phyloP scores from a whole-genome alignment of 2,329 filamentous ascomycete genomes.

The Elsinoe fawcettii region DNA sequence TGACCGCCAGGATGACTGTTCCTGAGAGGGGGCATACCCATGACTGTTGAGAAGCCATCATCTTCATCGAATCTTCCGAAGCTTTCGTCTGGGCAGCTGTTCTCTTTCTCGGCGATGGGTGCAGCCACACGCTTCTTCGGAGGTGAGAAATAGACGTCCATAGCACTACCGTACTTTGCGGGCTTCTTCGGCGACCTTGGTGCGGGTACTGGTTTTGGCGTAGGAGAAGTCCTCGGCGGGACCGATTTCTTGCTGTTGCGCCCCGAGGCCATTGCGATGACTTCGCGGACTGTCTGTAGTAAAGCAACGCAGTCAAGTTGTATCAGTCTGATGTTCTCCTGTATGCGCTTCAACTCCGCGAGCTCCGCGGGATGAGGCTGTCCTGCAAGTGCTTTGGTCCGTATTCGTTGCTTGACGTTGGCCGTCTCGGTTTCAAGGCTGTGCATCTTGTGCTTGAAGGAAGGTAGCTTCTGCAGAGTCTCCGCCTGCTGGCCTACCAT shows the following conservation, averaged over 20 bases:
- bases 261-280: neutral
- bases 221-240: neutral
- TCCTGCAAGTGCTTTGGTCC: constrained; percentile 15
- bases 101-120: neutral
- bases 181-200: neutral
- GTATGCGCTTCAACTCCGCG: constrained; percentile 14
- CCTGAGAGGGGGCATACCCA: neutral
- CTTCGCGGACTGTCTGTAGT: constrained; percentile 5
- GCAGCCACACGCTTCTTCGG: neutral
- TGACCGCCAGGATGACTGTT: neutral
- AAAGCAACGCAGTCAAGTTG: constrained; percentile 13
- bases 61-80: constrained; percentile 1
- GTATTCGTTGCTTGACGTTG: constrained; percentile 14
- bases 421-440: constrained; percentile 8
- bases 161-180: neutral
- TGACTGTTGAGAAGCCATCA: neutral
- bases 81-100: constrained; percentile 1
- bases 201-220: neutral
- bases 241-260: neutral
- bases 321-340: constrained; percentile 9
- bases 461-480: constrained; percentile 14
- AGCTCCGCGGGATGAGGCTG: constrained; percentile 14
- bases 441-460: constrained; percentile 2
- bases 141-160: constrained; percentile 5
- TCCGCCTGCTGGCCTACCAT: constrained; percentile 15